Percentiles rank a stretch among this genome's conserved stretches.
phyloP scores from a whole-genome alignment of 371 early-diverging fungal genomes.

The Coemansia linderi region DNA sequence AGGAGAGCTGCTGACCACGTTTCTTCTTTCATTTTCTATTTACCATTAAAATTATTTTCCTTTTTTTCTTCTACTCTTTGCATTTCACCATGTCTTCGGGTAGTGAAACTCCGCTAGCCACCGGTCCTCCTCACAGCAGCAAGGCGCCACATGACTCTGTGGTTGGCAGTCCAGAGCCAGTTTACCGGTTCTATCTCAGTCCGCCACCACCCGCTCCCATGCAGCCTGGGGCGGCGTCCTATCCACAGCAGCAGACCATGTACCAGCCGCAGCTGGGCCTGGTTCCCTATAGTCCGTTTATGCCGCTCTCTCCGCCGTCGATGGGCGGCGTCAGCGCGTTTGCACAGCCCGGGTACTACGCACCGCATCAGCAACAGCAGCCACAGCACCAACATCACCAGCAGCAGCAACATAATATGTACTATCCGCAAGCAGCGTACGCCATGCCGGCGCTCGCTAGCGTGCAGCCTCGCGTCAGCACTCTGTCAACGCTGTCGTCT shows the following conservation, averaged over 20 bases:
- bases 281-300: constrained; percentile 29
- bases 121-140: constrained; percentile 10
- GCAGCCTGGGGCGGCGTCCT: constrained; percentile 21
- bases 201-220: constrained; percentile 35
- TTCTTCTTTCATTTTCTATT: not conserved
- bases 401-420: constrained; percentile 27
- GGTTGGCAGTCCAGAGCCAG: constrained; percentile 34
- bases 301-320: constrained; percentile 32
- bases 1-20: not conserved
- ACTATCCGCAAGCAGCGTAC: constrained; percentile 34
- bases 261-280: constrained; percentile 33
- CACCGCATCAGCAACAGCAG: constrained; percentile 9
- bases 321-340: constrained; percentile 42
- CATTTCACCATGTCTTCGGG: constrained; percentile 26
- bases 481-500: not conserved
- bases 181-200: constrained; percentile 50
- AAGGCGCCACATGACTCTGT: not conserved
- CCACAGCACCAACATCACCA: not conserved
- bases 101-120: constrained; percentile 35
- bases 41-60: not conserved
- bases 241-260: constrained; percentile 26
- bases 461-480: constrained; percentile 25
- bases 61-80: not conserved
- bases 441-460: constrained; percentile 28
- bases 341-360: constrained; percentile 39